Base-by-base conservation (phyloP, 176 grass and related monocot species). In the Themeda triandra region DNA sequence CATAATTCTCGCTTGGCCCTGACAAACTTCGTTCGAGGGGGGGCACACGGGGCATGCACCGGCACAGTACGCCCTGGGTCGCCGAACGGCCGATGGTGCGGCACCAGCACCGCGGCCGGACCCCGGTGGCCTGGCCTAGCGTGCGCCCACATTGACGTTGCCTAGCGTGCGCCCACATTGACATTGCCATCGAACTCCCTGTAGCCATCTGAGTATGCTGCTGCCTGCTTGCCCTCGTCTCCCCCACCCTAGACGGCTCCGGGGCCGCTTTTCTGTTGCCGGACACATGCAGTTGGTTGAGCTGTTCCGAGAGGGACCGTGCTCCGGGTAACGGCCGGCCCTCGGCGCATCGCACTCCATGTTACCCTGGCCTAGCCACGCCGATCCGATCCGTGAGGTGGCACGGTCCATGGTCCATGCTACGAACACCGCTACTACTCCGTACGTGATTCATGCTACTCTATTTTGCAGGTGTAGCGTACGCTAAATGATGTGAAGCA, bases 171-270 rank as follows among this genome's bases (percentile, higher is more conserved):
- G 46, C 30, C 75, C 45, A 30, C 75, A 68, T 68, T 75, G 76
- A 23, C 76, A 81, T 81, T 85, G 68, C 63, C 80, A 80, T 89
- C 82, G 17, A 80, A 89, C 82, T 69, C 42, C 82, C 60, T 85
- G 76, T 88, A 84, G 67, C 81, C 87, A 84, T 75, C 69, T 85
- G 77, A 15, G 48, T 30, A n/a, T 69, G 68, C 54, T 56, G 53
- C 49, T 66, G 68, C 64, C 6, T 53, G 49, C 48, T 49, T 46
- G 10, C 40, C 69, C 39, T 44, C 56, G 40, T 3, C 51, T 54
- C 51, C 51, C 67, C 80, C 25, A 76, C 66, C 12, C 54, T 10
- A 48, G 63, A 48, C n/a, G n/a, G n/a, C n/a, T n/a, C n/a, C 6
- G 37, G 25, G 27, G 10, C 15, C 37, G 8, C 32, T 32, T 35